Conservation (phyloP, 2,329 filamentous ascomycete species). For the Colletotrichum camelliae region DNA sequence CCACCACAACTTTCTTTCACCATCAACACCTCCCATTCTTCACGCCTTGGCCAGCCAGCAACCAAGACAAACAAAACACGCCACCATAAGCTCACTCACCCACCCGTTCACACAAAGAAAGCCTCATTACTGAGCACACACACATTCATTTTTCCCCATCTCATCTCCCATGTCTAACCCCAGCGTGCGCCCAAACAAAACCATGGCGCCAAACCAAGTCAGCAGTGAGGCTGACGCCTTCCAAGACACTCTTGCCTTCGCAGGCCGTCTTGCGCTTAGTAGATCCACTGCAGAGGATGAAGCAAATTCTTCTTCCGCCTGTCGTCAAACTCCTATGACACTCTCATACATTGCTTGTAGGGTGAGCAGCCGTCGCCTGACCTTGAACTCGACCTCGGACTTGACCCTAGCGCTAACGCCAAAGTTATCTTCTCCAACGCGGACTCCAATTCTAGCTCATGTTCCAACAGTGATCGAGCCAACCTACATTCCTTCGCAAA, state of each 20-base stretch:
- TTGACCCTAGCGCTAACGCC: neutral
- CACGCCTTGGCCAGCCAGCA: no score
- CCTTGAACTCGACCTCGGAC: neutral
- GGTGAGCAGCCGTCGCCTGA: neutral
- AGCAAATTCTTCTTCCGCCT: neutral
- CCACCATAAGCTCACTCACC: no score
- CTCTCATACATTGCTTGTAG: neutral
- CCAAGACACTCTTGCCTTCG: neutral
- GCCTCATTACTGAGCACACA: no score
- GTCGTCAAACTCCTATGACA: neutral
- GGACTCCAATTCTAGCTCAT: no score
- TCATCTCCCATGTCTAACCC: no score
- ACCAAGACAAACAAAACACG: no score
- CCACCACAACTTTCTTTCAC: no score
- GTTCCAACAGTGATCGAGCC: no score
- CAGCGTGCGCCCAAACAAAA: neutral
- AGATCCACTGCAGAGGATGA: neutral
- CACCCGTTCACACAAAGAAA: no score
- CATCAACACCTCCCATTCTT: no score
- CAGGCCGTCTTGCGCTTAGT: neutral
- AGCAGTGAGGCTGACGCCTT: neutral
- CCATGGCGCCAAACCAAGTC: neutral
- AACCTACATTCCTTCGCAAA: neutral
- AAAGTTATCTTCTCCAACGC: no score
- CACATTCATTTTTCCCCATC: no score